phyloP scores from a whole-genome alignment of 2,329 filamentous ascomycete species.

The Colletotrichum liaoningense region DNA sequence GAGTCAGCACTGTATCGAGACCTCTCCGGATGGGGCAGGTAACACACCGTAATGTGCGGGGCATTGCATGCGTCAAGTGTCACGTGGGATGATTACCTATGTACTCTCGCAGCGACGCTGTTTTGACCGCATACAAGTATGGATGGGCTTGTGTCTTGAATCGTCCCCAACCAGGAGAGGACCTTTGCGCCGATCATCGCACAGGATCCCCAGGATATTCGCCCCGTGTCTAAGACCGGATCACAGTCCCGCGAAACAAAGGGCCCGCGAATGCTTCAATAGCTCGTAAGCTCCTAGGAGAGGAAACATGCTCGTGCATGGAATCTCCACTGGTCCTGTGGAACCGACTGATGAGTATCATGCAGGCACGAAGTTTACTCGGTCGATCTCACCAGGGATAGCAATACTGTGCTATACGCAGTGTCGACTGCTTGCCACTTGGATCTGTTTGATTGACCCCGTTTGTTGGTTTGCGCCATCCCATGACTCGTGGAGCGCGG shows the following conservation, averaged over 20 bases:
- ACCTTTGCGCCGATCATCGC: background rate
- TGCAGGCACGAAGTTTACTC: background rate
- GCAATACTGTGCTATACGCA: background rate
- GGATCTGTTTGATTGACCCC: background rate
- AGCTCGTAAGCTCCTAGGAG: no score
- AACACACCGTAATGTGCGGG: background rate
- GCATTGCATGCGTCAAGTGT: background rate
- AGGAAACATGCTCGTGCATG: background rate
- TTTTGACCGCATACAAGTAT: conserved; percentile 4
- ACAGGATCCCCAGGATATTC: background rate
- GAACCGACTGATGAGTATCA: background rate
- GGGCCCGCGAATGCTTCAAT: background rate
- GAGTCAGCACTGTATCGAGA: background rate
- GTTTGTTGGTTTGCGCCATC: background rate
- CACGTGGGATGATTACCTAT: no score
- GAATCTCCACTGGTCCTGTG: background rate
- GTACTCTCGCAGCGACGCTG: background rate
- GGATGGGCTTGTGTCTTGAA: no score
- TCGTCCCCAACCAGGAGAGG: background rate
- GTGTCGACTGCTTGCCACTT: background rate
- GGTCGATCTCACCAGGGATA: background rate
- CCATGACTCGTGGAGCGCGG: background rate
- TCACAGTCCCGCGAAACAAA: background rate
- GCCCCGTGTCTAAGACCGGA: background rate
- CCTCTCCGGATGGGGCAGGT: background rate